Percentiles rank a stretch among this genome's conserved stretches.
Conservation (phyloP, 176 grass and related monocot species). For the Oryza glumipatula region DNA sequence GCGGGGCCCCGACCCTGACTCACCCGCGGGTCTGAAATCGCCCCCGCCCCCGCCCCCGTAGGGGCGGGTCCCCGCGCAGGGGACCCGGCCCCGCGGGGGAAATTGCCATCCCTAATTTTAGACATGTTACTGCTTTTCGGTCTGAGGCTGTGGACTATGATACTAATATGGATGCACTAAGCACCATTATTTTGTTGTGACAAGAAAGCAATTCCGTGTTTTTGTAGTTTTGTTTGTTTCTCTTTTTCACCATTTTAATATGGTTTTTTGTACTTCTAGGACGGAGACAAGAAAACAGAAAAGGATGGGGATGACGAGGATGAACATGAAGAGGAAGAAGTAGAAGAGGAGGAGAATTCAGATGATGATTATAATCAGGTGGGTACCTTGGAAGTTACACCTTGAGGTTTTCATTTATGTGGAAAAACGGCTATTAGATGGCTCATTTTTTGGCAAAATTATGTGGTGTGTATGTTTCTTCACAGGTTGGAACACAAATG, state of each 20-base stretch:
- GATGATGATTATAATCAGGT: neutral
- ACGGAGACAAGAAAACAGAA: slow-evolving; percentile 43
- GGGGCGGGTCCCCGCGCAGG: too few species aligned
- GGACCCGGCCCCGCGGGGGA: too few species aligned
- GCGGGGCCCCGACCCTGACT: too few species aligned
- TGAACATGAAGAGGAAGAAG: slow-evolving; percentile 22
- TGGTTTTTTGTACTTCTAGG: slow-evolving; percentile 24
- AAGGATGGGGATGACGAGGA: slow-evolving; percentile 52
- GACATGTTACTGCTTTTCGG: neutral
- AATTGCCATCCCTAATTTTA: too few species aligned
- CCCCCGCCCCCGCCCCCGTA: too few species aligned
- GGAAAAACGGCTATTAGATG: too few species aligned
- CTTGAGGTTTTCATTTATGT: neutral
- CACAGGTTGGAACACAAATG: too few species aligned
- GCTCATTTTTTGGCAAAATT: too few species aligned
- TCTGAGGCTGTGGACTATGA: neutral
- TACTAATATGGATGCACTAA: neutral
- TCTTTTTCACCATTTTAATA: neutral
- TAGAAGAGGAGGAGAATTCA: neutral
- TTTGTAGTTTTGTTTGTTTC: neutral
- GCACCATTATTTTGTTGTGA: neutral
- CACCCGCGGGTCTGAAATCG: too few species aligned
- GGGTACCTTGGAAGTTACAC: neutral
- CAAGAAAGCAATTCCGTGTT: neutral
- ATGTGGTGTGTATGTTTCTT: too few species aligned